Evolutionary conservation across 805 yeast species (phyloP).

Genomic region (Yarrowia keelungensis): DNA sequence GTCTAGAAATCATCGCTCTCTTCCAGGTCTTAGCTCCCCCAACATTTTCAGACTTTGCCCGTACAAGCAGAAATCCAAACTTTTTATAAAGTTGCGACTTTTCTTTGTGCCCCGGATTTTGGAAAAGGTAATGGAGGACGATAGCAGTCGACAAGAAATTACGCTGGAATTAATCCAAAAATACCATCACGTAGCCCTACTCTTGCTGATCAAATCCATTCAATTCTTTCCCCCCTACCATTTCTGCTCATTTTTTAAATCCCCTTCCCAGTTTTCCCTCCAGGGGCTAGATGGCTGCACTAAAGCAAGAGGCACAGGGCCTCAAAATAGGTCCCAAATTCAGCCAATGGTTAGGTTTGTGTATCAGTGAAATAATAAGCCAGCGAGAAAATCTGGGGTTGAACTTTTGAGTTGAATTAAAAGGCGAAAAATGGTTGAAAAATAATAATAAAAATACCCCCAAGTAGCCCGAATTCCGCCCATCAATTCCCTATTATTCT

Average conservation of each 20-base stretch:
- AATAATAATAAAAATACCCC: too few relatives aligned
- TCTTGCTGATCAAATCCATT: too few relatives aligned
- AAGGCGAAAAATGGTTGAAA: neutral
- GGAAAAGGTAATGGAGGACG: too few relatives aligned
- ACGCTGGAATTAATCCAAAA: too few relatives aligned
- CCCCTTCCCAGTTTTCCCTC: neutral
- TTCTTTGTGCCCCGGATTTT: slow-evolving; percentile 27
- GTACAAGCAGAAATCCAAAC: too few relatives aligned
- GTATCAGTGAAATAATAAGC: slow-evolving; percentile 3
- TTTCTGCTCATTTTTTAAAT: neutral
- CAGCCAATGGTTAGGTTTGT: slow-evolving; percentile 25
- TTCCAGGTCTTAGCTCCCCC: slow-evolving; percentile 9
- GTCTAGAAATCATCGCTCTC: too few relatives aligned
- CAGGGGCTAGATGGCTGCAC: slow-evolving; percentile 28
- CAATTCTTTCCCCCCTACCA: neutral
- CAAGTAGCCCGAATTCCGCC: too few relatives aligned
- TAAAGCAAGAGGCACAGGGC: slow-evolving; percentile 19
- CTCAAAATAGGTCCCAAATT: slow-evolving; percentile 20
- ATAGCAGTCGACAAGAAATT: too few relatives aligned
- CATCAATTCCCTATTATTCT: too few relatives aligned
- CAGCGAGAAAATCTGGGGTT: slow-evolving; percentile 7
- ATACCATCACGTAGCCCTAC: too few relatives aligned
- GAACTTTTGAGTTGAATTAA: neutral
- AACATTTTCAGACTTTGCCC: slow-evolving; percentile 12
- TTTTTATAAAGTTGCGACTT: neutral